Conservation (phyloP, 148 eudicot genomes). For the Nyssa sinensis region DNA sequence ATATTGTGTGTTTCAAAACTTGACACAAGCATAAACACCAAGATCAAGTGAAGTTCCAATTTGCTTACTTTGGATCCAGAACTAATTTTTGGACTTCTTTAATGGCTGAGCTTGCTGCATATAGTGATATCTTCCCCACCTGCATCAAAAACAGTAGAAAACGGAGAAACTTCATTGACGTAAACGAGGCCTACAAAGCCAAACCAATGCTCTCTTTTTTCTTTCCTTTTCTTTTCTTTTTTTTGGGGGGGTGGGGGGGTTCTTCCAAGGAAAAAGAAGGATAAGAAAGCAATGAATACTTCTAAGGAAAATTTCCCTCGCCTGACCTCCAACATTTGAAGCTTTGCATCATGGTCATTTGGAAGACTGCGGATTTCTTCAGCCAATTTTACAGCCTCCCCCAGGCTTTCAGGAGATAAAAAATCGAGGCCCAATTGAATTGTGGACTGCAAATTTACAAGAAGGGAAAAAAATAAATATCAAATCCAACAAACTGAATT, state of each 20-base stretch:
- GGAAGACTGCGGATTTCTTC: constrained; percentile 92
- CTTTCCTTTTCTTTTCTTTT: too few species aligned
- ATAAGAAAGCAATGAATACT: constrained; percentile 10
- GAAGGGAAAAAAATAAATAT: constrained; percentile 8
- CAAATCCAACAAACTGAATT: not conserved
- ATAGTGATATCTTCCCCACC: constrained; percentile 92
- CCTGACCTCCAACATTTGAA: constrained; percentile 88
- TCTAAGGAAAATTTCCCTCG: constrained; percentile 14
- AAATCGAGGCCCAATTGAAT: constrained; percentile 93
- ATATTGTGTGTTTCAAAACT: not conserved
- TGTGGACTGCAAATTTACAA: constrained; percentile 61
- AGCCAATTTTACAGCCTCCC: constrained; percentile 62
- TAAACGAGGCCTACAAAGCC: not conserved
- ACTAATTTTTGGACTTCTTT: constrained; percentile 94
- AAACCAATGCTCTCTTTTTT: too few species aligned
- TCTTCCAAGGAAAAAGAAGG: not conserved
- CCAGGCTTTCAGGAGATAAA: constrained; percentile 88
- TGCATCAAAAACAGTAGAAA: constrained; percentile 32
- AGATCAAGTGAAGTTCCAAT: not conserved
- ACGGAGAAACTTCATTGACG: constrained; percentile 6
- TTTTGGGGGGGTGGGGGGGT: not conserved
- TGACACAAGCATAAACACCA: not conserved
- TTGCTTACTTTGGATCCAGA: constrained; percentile 88
- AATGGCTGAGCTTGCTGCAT: constrained; percentile 95
- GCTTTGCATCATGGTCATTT: constrained; percentile 82